Conservation (phyloP, 495 filamentous ascomycete genomes). For the Bathelium albidoporum region DNA sequence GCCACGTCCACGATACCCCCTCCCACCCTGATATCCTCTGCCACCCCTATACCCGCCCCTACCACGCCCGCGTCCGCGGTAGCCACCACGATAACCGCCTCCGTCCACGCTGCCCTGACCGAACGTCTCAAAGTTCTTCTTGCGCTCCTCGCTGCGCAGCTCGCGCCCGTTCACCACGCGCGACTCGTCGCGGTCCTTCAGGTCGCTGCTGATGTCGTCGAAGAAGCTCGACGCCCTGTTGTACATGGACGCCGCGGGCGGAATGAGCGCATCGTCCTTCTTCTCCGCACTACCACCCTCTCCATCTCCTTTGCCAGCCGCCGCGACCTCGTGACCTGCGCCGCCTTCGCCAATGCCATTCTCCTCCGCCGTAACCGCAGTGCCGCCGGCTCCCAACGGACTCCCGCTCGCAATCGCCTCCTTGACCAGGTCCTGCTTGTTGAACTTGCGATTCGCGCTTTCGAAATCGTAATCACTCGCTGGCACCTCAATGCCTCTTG, state of each 20-base stretch:
- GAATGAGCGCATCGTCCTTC: conserved; percentile 31
- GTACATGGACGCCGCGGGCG: conserved; percentile 44
- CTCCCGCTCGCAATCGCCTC: conserved; percentile 74
- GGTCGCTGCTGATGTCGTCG: conserved; percentile 92
- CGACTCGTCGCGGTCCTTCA: conserved; percentile 72
- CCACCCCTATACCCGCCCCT: conserved; percentile 58
- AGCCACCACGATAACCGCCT: conserved; percentile 58
- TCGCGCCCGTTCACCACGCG: conserved; percentile 63
- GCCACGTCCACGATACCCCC: conserved; percentile 39
- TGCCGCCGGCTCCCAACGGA: conserved; percentile 34
- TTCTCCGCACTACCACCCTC: conserved; percentile 24
- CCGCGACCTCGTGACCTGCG: conserved; percentile 22
- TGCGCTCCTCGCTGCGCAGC: conserved; percentile 85
- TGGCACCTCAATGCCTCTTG: conserved; percentile 75
- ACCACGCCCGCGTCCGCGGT: conserved; percentile 34
- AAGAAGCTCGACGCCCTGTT: conserved; percentile 85
- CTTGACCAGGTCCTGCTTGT: conserved; percentile 90
- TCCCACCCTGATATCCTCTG: conserved; percentile 50
- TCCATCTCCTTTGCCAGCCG: conserved; percentile 22
- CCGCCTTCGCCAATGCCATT: conserved; percentile 12
- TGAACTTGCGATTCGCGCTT: conserved; percentile 90
- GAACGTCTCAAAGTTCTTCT: conserved; percentile 95
- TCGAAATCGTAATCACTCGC: conserved; percentile 88
- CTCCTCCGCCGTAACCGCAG: conserved; percentile 6
- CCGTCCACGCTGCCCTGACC: conserved; percentile 92